These are phyloP conservation scores for Zoysia pacifica DNA, from an alignment of 176 grass and related monocot genomes.

Conservation along the genomic window DNA sequence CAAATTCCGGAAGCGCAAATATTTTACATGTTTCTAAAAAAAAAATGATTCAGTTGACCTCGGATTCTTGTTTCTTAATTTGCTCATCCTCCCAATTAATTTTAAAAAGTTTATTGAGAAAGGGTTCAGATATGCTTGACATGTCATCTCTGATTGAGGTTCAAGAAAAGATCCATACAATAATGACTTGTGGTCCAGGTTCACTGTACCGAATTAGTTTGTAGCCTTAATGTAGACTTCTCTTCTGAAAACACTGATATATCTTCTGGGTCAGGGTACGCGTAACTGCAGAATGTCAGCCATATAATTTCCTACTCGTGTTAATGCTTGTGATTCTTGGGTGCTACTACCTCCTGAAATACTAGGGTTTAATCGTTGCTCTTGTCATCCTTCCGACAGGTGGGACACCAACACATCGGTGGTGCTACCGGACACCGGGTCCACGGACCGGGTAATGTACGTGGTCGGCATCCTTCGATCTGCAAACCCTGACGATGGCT, in stretches of 20 bases:
- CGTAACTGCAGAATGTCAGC: constrained; percentile 36
- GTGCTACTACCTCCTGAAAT: not conserved
- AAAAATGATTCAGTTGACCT: constrained; percentile 13
- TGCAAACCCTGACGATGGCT: constrained; percentile 48
- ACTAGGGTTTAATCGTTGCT: constrained; percentile 19
- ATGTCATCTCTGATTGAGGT: constrained; percentile 33
- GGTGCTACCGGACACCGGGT: constrained; percentile 59
- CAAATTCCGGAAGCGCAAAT: constrained; percentile 7
- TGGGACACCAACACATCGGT: constrained; percentile 78
- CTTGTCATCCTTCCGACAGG: constrained; percentile 39
- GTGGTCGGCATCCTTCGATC: constrained; percentile 72
- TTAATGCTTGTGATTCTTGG: constrained; percentile 8
- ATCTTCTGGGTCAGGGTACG: constrained; percentile 34
- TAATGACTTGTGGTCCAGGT: constrained; percentile 20
- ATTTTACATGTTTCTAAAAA: not conserved
- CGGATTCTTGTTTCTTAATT: constrained; percentile 12
- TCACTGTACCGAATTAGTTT: constrained; percentile 35
- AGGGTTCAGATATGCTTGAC: constrained; percentile 2
- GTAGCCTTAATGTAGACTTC: constrained; percentile 28
- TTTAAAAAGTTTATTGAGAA: constrained; percentile 11
- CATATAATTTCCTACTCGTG: constrained; percentile 25
- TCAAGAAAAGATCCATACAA: constrained; percentile 27
- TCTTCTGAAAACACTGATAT: constrained; percentile 28
- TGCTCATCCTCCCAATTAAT: not conserved
- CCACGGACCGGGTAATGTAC: constrained; percentile 58